Percentiles rank a stretch among this genome's conserved stretches.
These are phyloP conservation scores for Pleurotus salmoneostramineus DNA, from an alignment of 768 basidiomycete species.

Conservation along the genomic window DNA sequence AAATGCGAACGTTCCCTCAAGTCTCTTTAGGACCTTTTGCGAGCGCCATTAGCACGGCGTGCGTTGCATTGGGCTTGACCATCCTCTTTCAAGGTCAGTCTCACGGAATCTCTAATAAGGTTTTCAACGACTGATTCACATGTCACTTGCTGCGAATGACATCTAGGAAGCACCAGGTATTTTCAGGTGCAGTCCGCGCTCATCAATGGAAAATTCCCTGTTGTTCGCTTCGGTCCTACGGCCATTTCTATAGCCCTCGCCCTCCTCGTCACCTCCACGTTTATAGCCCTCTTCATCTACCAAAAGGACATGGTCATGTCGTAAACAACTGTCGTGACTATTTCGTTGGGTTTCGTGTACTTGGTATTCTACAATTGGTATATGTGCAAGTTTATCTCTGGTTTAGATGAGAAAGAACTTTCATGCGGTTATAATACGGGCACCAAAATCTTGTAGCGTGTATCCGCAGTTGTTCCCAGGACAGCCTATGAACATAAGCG, in stretches of 20 bases:
- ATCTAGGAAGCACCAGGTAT: constrained; percentile 18
- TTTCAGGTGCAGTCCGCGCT: constrained; percentile 29
- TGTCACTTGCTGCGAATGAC: background rate
- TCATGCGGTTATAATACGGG: constrained; percentile 43
- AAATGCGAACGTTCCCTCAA: background rate
- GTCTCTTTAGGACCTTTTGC: background rate
- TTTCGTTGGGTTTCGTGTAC: no score
- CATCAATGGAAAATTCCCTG: constrained; percentile 33
- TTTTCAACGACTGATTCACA: background rate
- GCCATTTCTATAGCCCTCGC: constrained; percentile 24
- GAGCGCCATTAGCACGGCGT: constrained; percentile 1
- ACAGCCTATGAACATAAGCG: constrained; percentile 62
- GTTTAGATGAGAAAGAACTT: background rate
- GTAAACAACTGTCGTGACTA: background rate
- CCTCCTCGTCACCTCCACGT: constrained; percentile 17
- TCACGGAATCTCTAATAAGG: no score
- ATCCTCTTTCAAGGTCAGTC: background rate
- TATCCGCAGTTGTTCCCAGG: constrained; percentile 42
- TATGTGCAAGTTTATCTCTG: background rate
- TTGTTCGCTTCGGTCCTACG: constrained; percentile 28
- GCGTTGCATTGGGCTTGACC: background rate
- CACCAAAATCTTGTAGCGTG: constrained; percentile 45
- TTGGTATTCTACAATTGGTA: no score
- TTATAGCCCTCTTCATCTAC: background rate
- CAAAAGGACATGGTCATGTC: constrained; percentile 1